Conservation (phyloP, 2,329 filamentous ascomycete species). For the Aspergillus aculeatus region DNA sequence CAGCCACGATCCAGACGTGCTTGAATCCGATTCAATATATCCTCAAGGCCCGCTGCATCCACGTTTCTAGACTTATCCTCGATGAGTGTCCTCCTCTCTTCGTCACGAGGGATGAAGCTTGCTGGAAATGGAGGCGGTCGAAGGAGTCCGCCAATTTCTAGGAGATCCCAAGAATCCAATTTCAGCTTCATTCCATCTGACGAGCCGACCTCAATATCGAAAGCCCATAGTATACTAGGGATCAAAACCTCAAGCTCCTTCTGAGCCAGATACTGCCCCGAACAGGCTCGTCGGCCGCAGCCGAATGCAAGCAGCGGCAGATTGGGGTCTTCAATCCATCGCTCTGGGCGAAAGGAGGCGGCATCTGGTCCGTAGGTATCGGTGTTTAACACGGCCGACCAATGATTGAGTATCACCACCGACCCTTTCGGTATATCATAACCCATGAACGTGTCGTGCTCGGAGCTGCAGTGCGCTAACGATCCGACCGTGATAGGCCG, state of each 20-base stretch:
- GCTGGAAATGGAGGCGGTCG: neutral
- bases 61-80: neutral
- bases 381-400: conserved; percentile 43
- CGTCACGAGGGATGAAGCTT: neutral
- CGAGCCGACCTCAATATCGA: neutral
- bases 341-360: conserved; percentile 36
- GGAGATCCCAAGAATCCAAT: neutral
- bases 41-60: neutral
- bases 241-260: conserved; percentile 53
- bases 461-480: conserved; percentile 45
- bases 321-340: conserved; percentile 45
- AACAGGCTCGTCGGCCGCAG: conserved; percentile 54
- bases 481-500: conserved; percentile 36
- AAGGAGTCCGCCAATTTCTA: neutral
- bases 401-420: conserved; percentile 43
- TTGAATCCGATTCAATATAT: neutral
- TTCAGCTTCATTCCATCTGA: neutral
- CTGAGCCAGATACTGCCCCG: conserved; percentile 29
- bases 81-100: neutral
- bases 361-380: conserved; percentile 37
- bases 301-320: conserved; percentile 58
- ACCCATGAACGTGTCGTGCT: conserved; percentile 49
- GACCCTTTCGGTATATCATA: conserved; percentile 50
- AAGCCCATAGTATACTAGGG: conserved; percentile 52
- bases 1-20: neutral